Conservation (phyloP, 805 yeast genomes). For the Tanozyma kutaoensis region DNA sequence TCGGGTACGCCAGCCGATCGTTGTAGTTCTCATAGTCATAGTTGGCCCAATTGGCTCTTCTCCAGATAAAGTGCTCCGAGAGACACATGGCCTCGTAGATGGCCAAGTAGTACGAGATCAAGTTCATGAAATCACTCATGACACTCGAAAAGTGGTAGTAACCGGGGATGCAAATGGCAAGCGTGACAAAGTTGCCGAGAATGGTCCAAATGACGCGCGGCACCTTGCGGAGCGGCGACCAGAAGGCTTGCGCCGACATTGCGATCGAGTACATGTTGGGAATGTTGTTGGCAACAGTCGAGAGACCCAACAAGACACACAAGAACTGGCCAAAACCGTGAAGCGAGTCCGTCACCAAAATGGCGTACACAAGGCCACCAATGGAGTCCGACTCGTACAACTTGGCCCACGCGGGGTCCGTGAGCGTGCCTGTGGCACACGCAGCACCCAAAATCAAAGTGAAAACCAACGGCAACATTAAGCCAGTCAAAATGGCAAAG, state of each 20-base stretch:
- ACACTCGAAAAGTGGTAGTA: conserved; percentile 60
- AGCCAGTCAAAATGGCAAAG: conserved; percentile 48
- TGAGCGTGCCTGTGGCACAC: conserved; percentile 52
- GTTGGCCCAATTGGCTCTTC: conserved; percentile 41
- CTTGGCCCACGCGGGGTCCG: conserved; percentile 26
- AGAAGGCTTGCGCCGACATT: conserved; percentile 72
- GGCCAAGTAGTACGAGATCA: conserved; percentile 85
- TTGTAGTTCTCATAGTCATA: conserved; percentile 55
- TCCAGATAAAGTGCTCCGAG: conserved; percentile 78
- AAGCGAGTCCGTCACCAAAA: conserved; percentile 66
- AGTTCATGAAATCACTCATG: conserved; percentile 80
- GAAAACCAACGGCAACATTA: conserved; percentile 56
- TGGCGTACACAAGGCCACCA: conserved; percentile 77
- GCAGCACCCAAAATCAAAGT: conserved; percentile 81
- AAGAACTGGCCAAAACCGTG: conserved; percentile 88
- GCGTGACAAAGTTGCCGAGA: conserved; percentile 57
- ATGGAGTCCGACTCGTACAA: conserved; percentile 41
- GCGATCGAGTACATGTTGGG: conserved; percentile 92
- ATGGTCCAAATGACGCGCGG: conserved; percentile 83
- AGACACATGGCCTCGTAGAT: conserved; percentile 64
- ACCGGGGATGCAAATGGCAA: conserved; percentile 85
- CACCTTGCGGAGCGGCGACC: conserved; percentile 58
- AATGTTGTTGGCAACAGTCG: conserved; percentile 83
- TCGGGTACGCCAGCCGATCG: conserved; percentile 46
- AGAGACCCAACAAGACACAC: conserved; percentile 70